Conservation (phyloP, 2,329 filamentous ascomycete genomes). For the Harringtonia lauricola region DNA sequence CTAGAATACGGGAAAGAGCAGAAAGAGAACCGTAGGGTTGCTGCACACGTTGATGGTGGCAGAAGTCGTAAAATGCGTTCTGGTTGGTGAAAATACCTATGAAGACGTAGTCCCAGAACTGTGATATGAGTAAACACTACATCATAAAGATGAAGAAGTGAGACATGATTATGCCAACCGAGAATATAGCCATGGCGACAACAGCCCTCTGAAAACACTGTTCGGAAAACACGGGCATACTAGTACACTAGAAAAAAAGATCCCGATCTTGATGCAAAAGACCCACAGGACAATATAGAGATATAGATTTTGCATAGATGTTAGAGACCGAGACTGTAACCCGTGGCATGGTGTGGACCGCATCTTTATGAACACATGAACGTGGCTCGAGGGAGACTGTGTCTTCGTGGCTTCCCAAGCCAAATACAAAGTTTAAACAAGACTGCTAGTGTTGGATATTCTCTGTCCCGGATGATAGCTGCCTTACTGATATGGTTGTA, state of each 20-base stretch:
- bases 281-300: slow-evolving; percentile 10
- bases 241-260: slow-evolving; percentile 12
- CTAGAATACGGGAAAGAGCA: slow-evolving; percentile 21
- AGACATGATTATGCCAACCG: slow-evolving; percentile 1
- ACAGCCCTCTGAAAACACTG: slow-evolving; percentile 4
- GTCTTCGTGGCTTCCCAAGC: slow-evolving; percentile 8
- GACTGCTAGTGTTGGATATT: too few relatives aligned
- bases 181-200: slow-evolving; percentile 2
- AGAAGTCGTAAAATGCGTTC: slow-evolving; percentile 8
- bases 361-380: slow-evolving; percentile 6
- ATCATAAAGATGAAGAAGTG: slow-evolving; percentile 9
- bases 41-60: slow-evolving; percentile 10
- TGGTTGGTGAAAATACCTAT: slow-evolving; percentile 7
- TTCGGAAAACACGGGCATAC: slow-evolving; percentile 9
- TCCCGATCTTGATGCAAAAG: slow-evolving; percentile 9
- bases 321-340: not conserved
- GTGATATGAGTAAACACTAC: slow-evolving; percentile 6
- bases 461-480: not conserved
- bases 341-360: not conserved
- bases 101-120: slow-evolving; percentile 7
- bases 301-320: slow-evolving; percentile 5
- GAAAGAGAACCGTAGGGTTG: slow-evolving; percentile 17
- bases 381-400: not conserved
- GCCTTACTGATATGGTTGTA: slow-evolving; percentile 5
- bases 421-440: slow-evolving; percentile 1